phyloP scores from a whole-genome alignment of 108 stramenopile genomes.

The Parietichytrium sp. region DNA sequence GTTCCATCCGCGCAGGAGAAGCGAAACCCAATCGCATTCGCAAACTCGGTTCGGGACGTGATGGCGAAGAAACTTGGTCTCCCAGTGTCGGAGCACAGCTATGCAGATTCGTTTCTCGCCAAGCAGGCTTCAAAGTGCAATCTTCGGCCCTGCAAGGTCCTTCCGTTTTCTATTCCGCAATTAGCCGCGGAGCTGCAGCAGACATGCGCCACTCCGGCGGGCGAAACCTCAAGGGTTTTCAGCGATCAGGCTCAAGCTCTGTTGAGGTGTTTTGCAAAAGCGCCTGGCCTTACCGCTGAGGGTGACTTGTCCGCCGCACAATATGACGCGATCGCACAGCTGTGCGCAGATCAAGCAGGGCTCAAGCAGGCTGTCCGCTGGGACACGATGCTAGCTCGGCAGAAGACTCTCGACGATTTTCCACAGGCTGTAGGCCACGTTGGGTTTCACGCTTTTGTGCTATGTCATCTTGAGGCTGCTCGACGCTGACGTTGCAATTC shows the following conservation, averaged over 20 bases:
- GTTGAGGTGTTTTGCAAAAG: conserved; percentile 4
- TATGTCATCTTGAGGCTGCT: too few species aligned
- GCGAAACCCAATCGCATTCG: background rate
- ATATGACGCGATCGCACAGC: background rate
- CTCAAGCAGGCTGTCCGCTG: too few species aligned
- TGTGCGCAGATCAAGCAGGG: too few species aligned
- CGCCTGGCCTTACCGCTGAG: background rate
- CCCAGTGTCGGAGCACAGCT: conserved; percentile 43
- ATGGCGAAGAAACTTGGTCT: conserved; percentile 41
- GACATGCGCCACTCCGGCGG: too few species aligned
- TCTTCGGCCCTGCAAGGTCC: background rate
- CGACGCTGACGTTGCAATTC: too few species aligned
- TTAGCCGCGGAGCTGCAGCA: background rate
- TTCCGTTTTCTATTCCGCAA: background rate
- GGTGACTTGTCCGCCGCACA: too few species aligned
- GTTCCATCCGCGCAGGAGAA: background rate
- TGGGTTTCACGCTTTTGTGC: too few species aligned
- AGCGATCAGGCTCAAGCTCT: background rate
- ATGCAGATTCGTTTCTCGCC: conserved; percentile 39
- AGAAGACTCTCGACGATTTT: too few species aligned
- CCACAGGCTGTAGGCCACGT: too few species aligned
- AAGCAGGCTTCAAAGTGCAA: conserved; percentile 13
- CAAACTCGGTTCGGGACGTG: background rate
- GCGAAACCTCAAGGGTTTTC: background rate
- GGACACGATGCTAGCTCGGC: too few species aligned